Conservation (phyloP, 345 rosid species). For the Gossypium australe region DNA sequence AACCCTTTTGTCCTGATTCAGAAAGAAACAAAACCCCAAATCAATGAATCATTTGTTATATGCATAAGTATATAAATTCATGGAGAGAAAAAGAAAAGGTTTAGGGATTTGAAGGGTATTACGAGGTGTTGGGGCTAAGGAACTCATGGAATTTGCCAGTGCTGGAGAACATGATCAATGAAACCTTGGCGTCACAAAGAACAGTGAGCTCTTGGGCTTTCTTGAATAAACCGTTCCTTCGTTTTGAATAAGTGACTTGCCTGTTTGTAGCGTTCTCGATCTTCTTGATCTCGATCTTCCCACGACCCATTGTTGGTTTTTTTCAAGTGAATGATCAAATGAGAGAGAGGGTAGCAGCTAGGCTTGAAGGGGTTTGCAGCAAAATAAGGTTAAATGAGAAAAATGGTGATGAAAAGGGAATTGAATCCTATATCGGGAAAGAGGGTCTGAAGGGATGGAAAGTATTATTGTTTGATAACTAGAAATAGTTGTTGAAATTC, state of each 20-base stretch:
- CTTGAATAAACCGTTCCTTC: neutral
- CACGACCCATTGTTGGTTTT: neutral
- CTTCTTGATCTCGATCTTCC: neutral
- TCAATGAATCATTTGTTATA: neutral
- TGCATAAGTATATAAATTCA: neutral
- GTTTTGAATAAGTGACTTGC: neutral
- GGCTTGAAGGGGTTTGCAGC: no score
- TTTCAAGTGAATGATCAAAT: no score
- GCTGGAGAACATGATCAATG: conserved; percentile 35
- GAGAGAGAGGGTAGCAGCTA: no score
- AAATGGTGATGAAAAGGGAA: no score
- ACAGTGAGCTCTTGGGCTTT: neutral
- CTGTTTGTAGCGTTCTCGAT: neutral
- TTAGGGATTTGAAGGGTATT: neutral
- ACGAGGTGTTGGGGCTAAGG: conserved; percentile 43
- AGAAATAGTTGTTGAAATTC: no score
- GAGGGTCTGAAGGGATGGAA: no score
- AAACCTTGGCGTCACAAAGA: neutral
- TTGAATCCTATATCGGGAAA: no score
- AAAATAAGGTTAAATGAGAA: no score
- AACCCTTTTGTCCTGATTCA: conserved; percentile 37
- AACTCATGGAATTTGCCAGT: conserved; percentile 43
- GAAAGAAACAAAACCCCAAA: neutral
- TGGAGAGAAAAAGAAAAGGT: neutral
- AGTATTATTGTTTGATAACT: no score